A percentile compares a stretch with the other conserved stretches of the same genome.
Conservation (phyloP, 352 stramenopile genomes). For the Globisporangium splendens region DNA sequence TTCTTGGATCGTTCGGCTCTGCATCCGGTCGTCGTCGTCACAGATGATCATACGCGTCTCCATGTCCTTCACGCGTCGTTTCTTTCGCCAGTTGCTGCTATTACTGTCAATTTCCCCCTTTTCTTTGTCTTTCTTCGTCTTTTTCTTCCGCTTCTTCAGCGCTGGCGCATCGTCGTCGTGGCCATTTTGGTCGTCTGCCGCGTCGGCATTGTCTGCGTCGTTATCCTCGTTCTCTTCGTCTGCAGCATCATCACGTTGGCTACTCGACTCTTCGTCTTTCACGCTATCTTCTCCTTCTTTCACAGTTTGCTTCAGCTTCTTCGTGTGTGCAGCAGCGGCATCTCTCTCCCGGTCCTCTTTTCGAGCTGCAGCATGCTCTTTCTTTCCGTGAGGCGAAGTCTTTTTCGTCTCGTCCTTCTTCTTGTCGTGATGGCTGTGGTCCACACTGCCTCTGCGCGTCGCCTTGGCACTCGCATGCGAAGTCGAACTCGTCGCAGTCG, state of each 20-base stretch:
- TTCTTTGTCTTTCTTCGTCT: slow-evolving; percentile 11
- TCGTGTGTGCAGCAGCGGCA: neutral
- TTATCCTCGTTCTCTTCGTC: slow-evolving; percentile 6
- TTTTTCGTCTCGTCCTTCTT: neutral
- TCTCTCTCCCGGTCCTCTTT: neutral
- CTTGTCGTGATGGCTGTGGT: neutral
- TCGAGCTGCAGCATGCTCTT: neutral
- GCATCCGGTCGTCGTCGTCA: slow-evolving; percentile 65
- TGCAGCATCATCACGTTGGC: neutral
- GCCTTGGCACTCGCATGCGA: slow-evolving; percentile 1
- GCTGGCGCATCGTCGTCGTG: neutral
- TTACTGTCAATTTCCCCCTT: slow-evolving; percentile 6
- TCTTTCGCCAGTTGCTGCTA: slow-evolving; percentile 26
- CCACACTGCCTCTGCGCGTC: slow-evolving; percentile 1
- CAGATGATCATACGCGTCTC: slow-evolving; percentile 82
- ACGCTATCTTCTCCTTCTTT: neutral
- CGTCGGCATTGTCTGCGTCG: slow-evolving; percentile 5
- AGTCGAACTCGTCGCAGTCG: neutral
- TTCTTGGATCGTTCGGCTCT: slow-evolving; percentile 37
- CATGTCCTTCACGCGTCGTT: slow-evolving; percentile 39
- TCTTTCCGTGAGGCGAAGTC: neutral
- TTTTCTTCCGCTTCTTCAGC: slow-evolving; percentile 17
- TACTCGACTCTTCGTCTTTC: neutral
- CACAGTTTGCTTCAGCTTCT: neutral
- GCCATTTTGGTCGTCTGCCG: slow-evolving; percentile 2